Evolutionary conservation across 169 alveolate species (phyloP).

Genomic region (Plasmodium knowlesi): DNA sequence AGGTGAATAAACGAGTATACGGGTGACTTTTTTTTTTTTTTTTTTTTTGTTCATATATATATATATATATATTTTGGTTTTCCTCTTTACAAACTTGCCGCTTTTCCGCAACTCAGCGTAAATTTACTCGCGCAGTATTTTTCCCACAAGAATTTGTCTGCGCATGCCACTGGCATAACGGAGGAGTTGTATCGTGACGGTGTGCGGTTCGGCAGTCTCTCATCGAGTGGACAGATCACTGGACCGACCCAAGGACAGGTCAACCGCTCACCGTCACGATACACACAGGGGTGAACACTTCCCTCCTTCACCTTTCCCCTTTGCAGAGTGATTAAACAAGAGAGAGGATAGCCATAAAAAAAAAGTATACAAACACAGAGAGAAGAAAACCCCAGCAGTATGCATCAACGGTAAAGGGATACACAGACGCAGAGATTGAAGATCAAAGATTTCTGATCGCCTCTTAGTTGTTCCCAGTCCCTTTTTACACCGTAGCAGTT

Average conservation of each 20-base stretch:
- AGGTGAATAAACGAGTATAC: too few relatives aligned
- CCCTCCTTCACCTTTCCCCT: background rate
- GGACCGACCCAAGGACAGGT: background rate
- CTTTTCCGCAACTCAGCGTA: background rate
- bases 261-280: background rate
- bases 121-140: background rate
- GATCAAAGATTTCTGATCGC: background rate
- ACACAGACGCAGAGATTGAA: too few relatives aligned
- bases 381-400: too few relatives aligned
- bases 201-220: background rate
- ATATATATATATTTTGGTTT: background rate
- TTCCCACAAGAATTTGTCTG: background rate
- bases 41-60: background rate
- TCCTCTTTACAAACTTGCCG: background rate
- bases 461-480: too few relatives aligned
- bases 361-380: background rate
- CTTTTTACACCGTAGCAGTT: too few relatives aligned
- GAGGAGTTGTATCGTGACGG: background rate
- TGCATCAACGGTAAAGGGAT: too few relatives aligned
- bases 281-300: background rate
- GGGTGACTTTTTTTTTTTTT: background rate
- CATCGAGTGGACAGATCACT: background rate
- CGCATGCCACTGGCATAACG: background rate
- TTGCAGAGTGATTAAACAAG: background rate
- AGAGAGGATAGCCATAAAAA: background rate